A percentile compares a stretch with the other conserved stretches of the same genome.
Conservation (phyloP, 2,329 filamentous ascomycete species). For the Metarhizium guizhouense region DNA sequence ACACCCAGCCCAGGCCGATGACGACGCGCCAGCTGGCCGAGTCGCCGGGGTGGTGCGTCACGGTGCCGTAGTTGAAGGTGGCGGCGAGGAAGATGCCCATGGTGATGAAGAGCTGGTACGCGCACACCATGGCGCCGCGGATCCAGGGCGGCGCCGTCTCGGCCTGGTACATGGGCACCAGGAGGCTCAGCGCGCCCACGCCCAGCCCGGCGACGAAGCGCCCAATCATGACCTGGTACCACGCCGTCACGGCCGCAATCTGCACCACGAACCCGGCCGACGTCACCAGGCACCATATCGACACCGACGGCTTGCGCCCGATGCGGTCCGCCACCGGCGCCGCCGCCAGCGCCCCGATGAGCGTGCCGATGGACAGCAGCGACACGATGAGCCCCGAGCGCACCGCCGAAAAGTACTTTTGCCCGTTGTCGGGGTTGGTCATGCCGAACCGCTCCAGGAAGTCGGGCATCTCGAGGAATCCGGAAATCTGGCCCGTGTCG, state of each 20-base stretch:
- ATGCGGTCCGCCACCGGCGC: constrained; percentile 57
- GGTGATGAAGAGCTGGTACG: constrained; percentile 66
- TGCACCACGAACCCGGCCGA: constrained; percentile 60
- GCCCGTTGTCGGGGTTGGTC: constrained; percentile 23
- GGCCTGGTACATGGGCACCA: constrained; percentile 66
- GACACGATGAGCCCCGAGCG: constrained; percentile 51
- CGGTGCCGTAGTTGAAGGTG: constrained; percentile 55
- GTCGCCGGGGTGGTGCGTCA: constrained; percentile 30
- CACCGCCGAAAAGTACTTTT: constrained; percentile 38
- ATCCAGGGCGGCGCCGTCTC: constrained; percentile 61
- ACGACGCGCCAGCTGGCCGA: constrained; percentile 54
- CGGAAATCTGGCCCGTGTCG: constrained; percentile 45
- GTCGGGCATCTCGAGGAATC: constrained; percentile 50
- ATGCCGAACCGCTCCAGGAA: constrained; percentile 44
- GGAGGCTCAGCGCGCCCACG: constrained; percentile 55
- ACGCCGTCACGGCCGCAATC: constrained; percentile 43
- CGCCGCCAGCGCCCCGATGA: constrained; percentile 50
- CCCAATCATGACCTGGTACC: constrained; percentile 59
- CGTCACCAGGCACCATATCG: constrained; percentile 50
- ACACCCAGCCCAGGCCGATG: constrained; percentile 43
- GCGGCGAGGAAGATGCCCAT: constrained; percentile 55
- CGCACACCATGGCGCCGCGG: constrained; percentile 54
- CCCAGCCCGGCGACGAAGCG: constrained; percentile 57
- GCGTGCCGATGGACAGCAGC: constrained; percentile 49
- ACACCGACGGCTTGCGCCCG: constrained; percentile 55